These are phyloP conservation scores for Pistacia vera DNA, from an alignment of 345 rosid species.

Conservation along the genomic window DNA sequence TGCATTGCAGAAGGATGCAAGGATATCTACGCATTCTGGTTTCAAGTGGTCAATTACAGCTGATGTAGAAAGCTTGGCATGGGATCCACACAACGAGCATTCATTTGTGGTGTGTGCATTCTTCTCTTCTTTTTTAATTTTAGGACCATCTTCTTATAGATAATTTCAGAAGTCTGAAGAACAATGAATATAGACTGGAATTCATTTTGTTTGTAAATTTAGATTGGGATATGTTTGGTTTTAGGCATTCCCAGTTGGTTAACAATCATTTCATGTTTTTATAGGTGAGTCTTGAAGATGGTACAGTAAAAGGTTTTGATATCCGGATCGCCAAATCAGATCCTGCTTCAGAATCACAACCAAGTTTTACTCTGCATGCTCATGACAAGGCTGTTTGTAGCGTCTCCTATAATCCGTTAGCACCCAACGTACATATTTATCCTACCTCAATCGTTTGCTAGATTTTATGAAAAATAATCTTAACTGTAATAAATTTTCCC, in stretches of 20 bases:
- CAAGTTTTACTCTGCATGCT: conserved; percentile 80
- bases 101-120: conserved; percentile 73
- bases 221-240: not conserved
- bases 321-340: conserved; percentile 59
- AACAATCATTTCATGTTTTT: conserved; percentile 2
- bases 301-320: conserved; percentile 80
- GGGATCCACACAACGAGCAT: conserved; percentile 87
- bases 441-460: not conserved
- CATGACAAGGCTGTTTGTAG: conserved; percentile 86
- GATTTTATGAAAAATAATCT: not conserved
- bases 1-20: conserved; percentile 75
- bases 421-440: conserved; percentile 41
- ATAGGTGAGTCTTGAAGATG: conserved; percentile 91
- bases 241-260: not conserved
- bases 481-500: no score
- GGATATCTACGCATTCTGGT: conserved; percentile 74
- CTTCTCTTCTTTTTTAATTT: conserved; percentile 1
- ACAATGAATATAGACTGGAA: not conserved
- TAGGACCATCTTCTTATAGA: conserved; percentile 8
- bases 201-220: not conserved
- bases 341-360: conserved; percentile 44
- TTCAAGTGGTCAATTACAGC: conserved; percentile 71
- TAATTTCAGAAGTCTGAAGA: not conserved
- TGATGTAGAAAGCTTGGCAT: conserved; percentile 88
- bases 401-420: conserved; percentile 57